A percentile compares a stretch with the other conserved stretches of the same genome.
Conservation (phyloP, 805 yeast species). For the Kazachstania martiniae region DNA sequence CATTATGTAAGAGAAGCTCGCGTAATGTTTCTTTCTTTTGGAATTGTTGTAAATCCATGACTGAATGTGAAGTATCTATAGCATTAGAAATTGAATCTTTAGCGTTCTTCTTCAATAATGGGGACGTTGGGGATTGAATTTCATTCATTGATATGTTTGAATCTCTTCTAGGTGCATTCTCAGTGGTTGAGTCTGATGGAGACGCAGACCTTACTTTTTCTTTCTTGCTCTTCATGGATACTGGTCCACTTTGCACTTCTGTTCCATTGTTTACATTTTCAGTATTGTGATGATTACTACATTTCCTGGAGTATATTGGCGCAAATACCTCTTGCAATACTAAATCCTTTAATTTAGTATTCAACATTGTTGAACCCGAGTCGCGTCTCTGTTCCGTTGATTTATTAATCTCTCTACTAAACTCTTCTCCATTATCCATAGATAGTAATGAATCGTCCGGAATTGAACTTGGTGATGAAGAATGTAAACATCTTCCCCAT, state of each 20-base stretch:
- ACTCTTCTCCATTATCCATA: background rate
- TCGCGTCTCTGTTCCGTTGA: constrained; percentile 7
- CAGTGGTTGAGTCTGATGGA: constrained; percentile 3
- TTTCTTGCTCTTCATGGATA: constrained; percentile 5
- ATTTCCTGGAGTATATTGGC: constrained; percentile 12
- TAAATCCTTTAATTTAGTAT: constrained; percentile 58
- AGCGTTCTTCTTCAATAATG: constrained; percentile 14
- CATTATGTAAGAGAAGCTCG: constrained; percentile 5
- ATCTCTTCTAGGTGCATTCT: constrained; percentile 8
- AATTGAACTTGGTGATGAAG: constrained; percentile 28
- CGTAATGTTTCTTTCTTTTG: constrained; percentile 19
- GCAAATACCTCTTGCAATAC: constrained; percentile 63
- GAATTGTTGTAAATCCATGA: constrained; percentile 24
- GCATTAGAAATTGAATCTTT: constrained; percentile 21
- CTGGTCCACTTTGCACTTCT: constrained; percentile 7
- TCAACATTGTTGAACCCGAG: constrained; percentile 49
- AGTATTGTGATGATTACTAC: background rate
- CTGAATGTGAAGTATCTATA: constrained; percentile 21
- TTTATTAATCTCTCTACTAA: background rate
- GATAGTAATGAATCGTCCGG: constrained; percentile 22
- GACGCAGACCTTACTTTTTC: constrained; percentile 10
- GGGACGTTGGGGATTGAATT: constrained; percentile 6
- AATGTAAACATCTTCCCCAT: constrained; percentile 49
- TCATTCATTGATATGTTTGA: constrained; percentile 15
- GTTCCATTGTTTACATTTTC: constrained; percentile 2